A percentile compares a stretch with the other conserved stretches of the same genome.
These are phyloP conservation scores for Cyberlindnera nakhonratchasimensis DNA, from an alignment of 805 yeast species.

Conservation along the genomic window DNA sequence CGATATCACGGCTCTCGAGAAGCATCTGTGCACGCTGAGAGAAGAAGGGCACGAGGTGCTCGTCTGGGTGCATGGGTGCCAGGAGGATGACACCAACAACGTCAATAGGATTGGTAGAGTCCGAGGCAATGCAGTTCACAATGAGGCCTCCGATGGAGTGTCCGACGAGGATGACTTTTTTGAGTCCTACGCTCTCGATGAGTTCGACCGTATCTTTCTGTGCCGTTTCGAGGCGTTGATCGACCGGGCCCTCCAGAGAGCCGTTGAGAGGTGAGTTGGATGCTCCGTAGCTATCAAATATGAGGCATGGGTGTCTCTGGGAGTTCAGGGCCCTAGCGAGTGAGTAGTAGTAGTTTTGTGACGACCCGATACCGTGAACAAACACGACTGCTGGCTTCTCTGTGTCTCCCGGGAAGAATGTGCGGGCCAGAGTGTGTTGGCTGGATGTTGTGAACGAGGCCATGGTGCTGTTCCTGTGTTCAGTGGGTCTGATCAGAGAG, in stretches of 20 bases:
- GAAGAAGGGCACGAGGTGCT: background rate
- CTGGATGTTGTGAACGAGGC: constrained; percentile 2
- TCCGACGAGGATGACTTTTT: constrained; percentile 1
- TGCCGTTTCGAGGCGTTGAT: background rate
- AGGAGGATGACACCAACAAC: background rate
- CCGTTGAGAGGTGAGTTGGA: background rate
- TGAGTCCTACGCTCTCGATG: constrained; percentile 1
- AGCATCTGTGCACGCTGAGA: background rate
- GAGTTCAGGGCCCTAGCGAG: constrained; percentile 5
- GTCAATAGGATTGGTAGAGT: background rate
- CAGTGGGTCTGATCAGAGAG: background rate
- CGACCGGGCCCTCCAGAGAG: too few relatives aligned
- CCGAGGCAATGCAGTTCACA: constrained; percentile 1
- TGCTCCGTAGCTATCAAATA: constrained; percentile 11
- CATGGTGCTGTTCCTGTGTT: background rate
- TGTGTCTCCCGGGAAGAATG: background rate
- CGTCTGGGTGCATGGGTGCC: background rate
- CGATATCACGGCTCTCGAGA: background rate
- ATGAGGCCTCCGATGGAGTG: constrained; percentile 13
- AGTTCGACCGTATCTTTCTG: constrained; percentile 1
- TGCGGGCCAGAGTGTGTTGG: constrained; percentile 1
- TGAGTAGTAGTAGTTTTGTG: constrained; percentile 9
- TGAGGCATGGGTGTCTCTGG: background rate
- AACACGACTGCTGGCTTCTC: constrained; percentile 2
- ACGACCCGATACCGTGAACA: constrained; percentile 11